A percentile compares a stretch with the other conserved stretches of the same genome.
These are phyloP conservation scores for Ogataea paraovalis DNA, from an alignment of 805 yeast species.

Conservation along the genomic window DNA sequence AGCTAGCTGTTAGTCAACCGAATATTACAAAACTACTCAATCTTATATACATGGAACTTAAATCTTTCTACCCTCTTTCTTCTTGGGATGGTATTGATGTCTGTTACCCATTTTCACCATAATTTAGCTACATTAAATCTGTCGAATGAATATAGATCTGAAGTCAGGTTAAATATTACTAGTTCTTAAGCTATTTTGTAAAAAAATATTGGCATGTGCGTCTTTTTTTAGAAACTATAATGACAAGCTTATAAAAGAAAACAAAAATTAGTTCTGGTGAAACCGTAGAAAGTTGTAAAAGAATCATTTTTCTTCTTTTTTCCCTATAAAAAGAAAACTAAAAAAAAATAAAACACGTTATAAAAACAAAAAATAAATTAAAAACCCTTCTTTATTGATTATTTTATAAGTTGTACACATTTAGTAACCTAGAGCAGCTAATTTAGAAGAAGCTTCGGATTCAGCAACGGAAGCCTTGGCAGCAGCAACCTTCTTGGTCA, in stretches of 20 bases:
- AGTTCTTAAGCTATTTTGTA: too few relatives aligned
- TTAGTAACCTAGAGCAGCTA: conserved; percentile 98
- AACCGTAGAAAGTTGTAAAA: conserved; percentile 1
- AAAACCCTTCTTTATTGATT: conserved; percentile 16
- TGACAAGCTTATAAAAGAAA: not conserved
- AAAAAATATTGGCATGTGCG: not conserved
- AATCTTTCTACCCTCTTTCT: too few relatives aligned
- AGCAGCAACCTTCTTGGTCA: conserved; percentile 83
- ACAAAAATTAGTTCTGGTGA: conserved; percentile 4
- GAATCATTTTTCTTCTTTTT: conserved; percentile 1
- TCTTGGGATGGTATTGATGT: too few relatives aligned
- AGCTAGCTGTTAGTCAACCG: too few relatives aligned
- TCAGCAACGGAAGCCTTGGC: conserved; percentile 86
- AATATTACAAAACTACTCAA: too few relatives aligned
- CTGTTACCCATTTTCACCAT: too few relatives aligned
- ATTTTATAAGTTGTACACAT: conserved; percentile 23
- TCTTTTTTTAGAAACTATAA: not conserved
- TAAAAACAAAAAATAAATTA: conserved; percentile 2
- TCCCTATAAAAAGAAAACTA: conserved; percentile 1
- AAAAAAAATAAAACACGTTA: conserved; percentile 6
- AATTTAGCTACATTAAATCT: too few relatives aligned
- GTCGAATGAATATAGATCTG: too few relatives aligned
- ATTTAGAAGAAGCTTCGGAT: conserved; percentile 86
- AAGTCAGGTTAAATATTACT: too few relatives aligned
- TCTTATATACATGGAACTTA: too few relatives aligned